phyloP scores from a whole-genome alignment of 495 filamentous ascomycete genomes.

The Podospora conica region DNA sequence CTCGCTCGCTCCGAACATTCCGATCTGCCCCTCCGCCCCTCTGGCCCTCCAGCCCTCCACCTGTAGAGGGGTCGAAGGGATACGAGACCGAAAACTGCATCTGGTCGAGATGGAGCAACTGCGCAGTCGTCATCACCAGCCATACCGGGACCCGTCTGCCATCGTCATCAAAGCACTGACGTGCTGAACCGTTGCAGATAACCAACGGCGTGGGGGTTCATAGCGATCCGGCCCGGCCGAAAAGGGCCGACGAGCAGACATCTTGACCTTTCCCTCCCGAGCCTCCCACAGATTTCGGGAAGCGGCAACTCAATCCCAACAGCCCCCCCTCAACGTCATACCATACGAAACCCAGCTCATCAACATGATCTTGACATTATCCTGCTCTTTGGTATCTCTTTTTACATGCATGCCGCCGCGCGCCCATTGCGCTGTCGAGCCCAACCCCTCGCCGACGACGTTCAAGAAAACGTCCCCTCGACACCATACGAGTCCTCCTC shows the following conservation, averaged over 20 bases:
- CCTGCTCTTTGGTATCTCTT: slow-evolving; percentile 9
- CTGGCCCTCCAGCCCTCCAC: too few relatives aligned
- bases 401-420: slow-evolving; percentile 1
- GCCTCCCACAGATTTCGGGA: background rate
- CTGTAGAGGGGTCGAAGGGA: too few relatives aligned
- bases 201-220: background rate
- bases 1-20: background rate
- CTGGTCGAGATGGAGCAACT: too few relatives aligned
- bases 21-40: background rate
- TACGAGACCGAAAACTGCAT: background rate
- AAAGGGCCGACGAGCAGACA: background rate
- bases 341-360: background rate
- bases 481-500: background rate
- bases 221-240: background rate
- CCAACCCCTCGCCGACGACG: background rate
- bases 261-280: background rate
- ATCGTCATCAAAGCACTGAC: background rate
- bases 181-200: too few relatives aligned
- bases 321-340: background rate
- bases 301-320: background rate
- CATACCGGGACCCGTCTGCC: too few relatives aligned
- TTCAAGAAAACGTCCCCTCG: background rate
- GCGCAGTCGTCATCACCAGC: too few relatives aligned
- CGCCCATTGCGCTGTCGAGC: background rate
- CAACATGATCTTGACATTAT: slow-evolving; percentile 5